phyloP scores from a whole-genome alignment of 176 grass and related monocot species.

The Guadua angustifolia region DNA sequence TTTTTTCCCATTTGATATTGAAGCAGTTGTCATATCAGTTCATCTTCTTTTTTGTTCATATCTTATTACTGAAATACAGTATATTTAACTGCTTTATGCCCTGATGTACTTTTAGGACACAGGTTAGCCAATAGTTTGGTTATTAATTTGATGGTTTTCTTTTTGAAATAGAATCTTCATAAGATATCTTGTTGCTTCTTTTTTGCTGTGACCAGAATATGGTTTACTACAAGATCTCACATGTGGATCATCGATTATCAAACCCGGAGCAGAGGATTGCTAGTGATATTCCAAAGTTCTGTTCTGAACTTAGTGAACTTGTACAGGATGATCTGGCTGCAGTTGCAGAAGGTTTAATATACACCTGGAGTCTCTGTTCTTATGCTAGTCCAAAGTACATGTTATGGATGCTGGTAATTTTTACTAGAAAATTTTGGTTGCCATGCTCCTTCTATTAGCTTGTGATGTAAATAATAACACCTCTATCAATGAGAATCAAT shows the following conservation, averaged over 20 bases:
- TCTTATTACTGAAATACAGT: constrained; percentile 27
- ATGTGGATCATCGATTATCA: constrained; percentile 86
- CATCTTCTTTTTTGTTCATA: not conserved
- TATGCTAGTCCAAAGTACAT: constrained; percentile 99
- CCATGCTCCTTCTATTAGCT: constrained; percentile 23
- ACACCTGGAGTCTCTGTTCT: constrained; percentile 96
- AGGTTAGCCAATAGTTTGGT: not conserved
- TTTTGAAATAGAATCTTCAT: constrained; percentile 34
- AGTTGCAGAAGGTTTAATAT: constrained; percentile 90
- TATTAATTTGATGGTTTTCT: constrained; percentile 12
- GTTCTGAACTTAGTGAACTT: constrained; percentile 94
- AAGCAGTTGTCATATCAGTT: constrained; percentile 22
- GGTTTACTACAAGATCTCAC: constrained; percentile 99
- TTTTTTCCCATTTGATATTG: constrained; percentile 30
- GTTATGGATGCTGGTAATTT: constrained; percentile 91
- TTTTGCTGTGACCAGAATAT: constrained; percentile 76
- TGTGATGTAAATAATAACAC: constrained; percentile 20
- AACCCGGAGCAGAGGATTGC: constrained; percentile 96
- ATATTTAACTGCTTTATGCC: constrained; percentile 33
- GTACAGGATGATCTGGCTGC: constrained; percentile 95
- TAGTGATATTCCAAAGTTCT: constrained; percentile 95
- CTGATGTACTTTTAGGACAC: not conserved
- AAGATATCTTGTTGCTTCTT: constrained; percentile 18
- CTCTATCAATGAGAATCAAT: not conserved
- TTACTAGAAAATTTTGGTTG: constrained; percentile 15